Conservation (phyloP, 1,284 basidiomycete genomes). For the Naganishia sp. region DNA sequence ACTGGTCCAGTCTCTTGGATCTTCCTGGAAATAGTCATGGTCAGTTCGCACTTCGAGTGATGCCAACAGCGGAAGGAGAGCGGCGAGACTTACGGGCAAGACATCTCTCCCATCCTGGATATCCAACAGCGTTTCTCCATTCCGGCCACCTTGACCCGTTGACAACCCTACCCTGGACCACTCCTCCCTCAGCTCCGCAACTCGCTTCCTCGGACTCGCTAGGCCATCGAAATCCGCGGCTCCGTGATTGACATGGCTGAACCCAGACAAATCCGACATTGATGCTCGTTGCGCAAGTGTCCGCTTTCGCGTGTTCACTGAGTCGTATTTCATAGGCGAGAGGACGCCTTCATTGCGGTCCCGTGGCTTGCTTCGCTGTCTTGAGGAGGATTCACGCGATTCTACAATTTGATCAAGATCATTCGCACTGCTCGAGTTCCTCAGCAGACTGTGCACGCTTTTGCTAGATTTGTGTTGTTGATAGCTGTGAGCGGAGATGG, state of each 20-base stretch:
- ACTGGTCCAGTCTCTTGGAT: constrained; percentile 30
- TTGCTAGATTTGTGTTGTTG: constrained; percentile 26
- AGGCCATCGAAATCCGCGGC: background rate
- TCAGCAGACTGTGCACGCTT: constrained; percentile 8
- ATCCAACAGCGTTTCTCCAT: too few species aligned
- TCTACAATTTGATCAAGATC: constrained; percentile 1
- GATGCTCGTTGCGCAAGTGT: constrained; percentile 23
- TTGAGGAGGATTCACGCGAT: background rate
- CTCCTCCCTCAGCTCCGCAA: constrained; percentile 5
- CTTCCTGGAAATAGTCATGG: background rate
- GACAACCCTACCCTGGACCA: background rate
- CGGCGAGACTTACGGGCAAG: too few species aligned
- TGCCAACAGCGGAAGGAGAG: background rate
- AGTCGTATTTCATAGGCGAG: constrained; percentile 8
- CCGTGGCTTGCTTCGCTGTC: background rate
- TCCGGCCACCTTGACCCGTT: too few species aligned
- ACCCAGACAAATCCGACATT: constrained; percentile 18
- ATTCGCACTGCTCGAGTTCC: constrained; percentile 18
- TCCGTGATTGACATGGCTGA: background rate
- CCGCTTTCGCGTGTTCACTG: constrained; percentile 7
- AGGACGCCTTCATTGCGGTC: background rate
- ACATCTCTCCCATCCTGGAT: too few species aligned
- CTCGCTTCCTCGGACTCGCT: constrained; percentile 23
- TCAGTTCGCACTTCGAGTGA: too few species aligned
- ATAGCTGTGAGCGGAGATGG: constrained; percentile 12